These are phyloP conservation scores for Gracilaria caudata DNA, from an alignment of 23 red algal species.

Conservation along the genomic window DNA sequence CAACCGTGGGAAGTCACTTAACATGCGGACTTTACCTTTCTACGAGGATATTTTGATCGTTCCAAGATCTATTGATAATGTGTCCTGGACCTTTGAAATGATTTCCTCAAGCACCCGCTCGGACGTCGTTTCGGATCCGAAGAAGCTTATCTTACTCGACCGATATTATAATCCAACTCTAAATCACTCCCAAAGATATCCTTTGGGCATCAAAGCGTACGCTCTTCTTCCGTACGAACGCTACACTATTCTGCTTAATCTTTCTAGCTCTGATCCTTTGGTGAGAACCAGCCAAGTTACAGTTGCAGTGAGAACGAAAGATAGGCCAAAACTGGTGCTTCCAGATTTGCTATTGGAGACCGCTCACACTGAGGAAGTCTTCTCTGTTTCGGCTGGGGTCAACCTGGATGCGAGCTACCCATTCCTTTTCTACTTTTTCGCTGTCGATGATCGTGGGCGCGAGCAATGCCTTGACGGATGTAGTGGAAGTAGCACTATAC, in stretches of 20 bases:
- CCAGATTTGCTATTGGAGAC: slow-evolving; percentile 12
- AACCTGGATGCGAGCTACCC: slow-evolving; percentile 48
- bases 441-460: slow-evolving; percentile 39
- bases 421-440: slow-evolving; percentile 64
- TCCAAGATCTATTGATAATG: slow-evolving; percentile 21
- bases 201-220: slow-evolving; percentile 55
- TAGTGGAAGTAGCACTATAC: slow-evolving; percentile 48
- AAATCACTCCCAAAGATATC: slow-evolving; percentile 39
- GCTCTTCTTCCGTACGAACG: slow-evolving; percentile 30
- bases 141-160: slow-evolving; percentile 31
- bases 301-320: slow-evolving; percentile 45
- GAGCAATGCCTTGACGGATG: slow-evolving; percentile 67
- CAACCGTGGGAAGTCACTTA: slow-evolving; percentile 26
- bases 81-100: slow-evolving; percentile 43
- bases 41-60: slow-evolving; percentile 53
- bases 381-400: slow-evolving; percentile 47
- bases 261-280: not conserved
- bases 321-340: slow-evolving; percentile 44
- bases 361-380: slow-evolving; percentile 37
- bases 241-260: slow-evolving; percentile 35
- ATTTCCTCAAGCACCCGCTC: not conserved
- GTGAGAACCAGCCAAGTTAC: slow-evolving; percentile 9
- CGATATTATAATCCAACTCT: slow-evolving; percentile 52
- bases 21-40: slow-evolving; percentile 35
- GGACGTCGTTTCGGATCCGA: slow-evolving; percentile 14